phyloP scores from a whole-genome alignment of 257 asterid species.

The Misopates orontium region DNA sequence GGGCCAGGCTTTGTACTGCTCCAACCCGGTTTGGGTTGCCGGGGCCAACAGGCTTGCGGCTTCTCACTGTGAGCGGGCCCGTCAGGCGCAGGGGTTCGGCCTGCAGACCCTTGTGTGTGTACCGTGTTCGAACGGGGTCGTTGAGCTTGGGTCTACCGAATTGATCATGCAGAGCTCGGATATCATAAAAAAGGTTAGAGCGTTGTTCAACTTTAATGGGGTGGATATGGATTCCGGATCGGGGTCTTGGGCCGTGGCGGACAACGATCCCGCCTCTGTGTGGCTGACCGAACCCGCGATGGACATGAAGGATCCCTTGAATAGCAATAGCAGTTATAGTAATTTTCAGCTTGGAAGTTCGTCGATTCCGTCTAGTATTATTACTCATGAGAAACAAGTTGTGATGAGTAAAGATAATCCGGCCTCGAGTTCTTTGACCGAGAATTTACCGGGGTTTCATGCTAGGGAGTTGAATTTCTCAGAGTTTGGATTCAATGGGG shows the following conservation, averaged over 20 bases:
- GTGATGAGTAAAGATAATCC: constrained; percentile 43
- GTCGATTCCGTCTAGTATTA: constrained; percentile 28
- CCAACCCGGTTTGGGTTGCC: constrained; percentile 73
- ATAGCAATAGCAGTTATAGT: constrained; percentile 14
- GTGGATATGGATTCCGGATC: constrained; percentile 50
- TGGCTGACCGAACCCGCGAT: constrained; percentile 67
- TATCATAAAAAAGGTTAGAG: constrained; percentile 66
- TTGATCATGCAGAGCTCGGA: constrained; percentile 66
- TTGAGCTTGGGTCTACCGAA: constrained; percentile 84
- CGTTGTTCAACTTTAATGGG: constrained; percentile 57
- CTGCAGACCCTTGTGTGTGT: constrained; percentile 74
- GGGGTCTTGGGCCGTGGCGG: constrained; percentile 55
- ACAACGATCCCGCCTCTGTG: constrained; percentile 56
- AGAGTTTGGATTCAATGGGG: constrained; percentile 45
- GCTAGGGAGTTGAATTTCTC: constrained; percentile 54
- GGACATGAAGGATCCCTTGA: constrained; percentile 41
- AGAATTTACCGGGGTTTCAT: constrained; percentile 44
- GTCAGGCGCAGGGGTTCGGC: constrained; percentile 68
- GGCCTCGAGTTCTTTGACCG: constrained; percentile 43
- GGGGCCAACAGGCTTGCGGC: constrained; percentile 51
- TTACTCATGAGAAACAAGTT: constrained; percentile 29
- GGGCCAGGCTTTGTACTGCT: constrained; percentile 66
- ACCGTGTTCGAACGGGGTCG: constrained; percentile 80
- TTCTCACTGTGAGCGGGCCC: constrained; percentile 74
- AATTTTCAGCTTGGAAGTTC: constrained; percentile 22